These are phyloP conservation scores for Radiomyces spectabilis DNA, from an alignment of 192 early-diverging fungal genomes.

Conservation along the genomic window DNA sequence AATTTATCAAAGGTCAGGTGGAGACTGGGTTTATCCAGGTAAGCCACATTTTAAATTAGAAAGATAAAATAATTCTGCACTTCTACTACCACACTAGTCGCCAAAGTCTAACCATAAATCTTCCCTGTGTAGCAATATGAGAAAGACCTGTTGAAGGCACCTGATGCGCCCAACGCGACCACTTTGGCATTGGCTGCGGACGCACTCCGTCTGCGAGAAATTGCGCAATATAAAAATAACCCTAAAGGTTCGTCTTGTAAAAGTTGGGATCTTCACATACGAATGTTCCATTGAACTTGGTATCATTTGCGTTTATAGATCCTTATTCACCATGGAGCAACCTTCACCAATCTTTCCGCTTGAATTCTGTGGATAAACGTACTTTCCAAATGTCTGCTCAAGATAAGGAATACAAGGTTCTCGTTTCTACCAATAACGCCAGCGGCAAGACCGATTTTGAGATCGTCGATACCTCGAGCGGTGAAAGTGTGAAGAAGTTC, in stretches of 20 bases:
- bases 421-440: slow-evolving; percentile 14
- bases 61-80: slow-evolving; percentile 18
- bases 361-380: slow-evolving; percentile 23
- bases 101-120: no score
- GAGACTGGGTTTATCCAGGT: slow-evolving; percentile 92
- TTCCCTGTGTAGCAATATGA: slow-evolving; percentile 56
- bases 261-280: no score
- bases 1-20: slow-evolving; percentile 80
- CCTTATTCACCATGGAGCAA: slow-evolving; percentile 20
- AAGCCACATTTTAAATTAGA: slow-evolving; percentile 26
- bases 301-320: no score
- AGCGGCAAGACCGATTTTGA: slow-evolving; percentile 30
- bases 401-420: slow-evolving; percentile 28
- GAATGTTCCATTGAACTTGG: no score
- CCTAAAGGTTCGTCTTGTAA: slow-evolving; percentile 12
- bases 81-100: no score
- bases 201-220: slow-evolving; percentile 29
- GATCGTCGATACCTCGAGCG: slow-evolving; percentile 16
- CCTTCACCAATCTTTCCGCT: slow-evolving; percentile 35
- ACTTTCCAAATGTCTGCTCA: no score
- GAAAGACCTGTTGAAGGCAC: slow-evolving; percentile 48
- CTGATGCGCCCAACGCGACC: slow-evolving; percentile 21
- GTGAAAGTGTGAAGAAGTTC: slow-evolving; percentile 25
- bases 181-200: slow-evolving; percentile 65
- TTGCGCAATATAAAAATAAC: neutral